Conservation (phyloP, 768 basidiomycete genomes). For the Tricholoma flavovirens region DNA sequence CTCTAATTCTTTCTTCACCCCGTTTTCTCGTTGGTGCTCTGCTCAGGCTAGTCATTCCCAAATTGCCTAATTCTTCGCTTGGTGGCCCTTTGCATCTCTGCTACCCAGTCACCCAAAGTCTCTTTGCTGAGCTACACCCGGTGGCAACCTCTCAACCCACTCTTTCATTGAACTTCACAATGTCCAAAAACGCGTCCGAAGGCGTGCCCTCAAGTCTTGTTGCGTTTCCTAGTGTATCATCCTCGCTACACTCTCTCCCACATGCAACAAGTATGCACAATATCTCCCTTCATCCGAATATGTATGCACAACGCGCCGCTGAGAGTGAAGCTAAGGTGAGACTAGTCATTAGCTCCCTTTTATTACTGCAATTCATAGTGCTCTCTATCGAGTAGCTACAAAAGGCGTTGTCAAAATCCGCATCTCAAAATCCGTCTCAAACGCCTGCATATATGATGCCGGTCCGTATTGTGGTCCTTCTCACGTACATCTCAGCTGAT, state of each 20-base stretch:
- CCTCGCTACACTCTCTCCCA: slow-evolving; percentile 60
- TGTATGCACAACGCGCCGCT: slow-evolving; percentile 62
- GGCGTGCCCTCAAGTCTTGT: slow-evolving; percentile 53
- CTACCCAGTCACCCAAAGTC: slow-evolving; percentile 8
- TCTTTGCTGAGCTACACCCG: slow-evolving; percentile 13
- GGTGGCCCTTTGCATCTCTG: background rate
- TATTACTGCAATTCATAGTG: slow-evolving; percentile 5
- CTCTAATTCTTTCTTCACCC: slow-evolving; percentile 21
- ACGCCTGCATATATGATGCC: slow-evolving; percentile 29
- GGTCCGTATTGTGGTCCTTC: slow-evolving; percentile 23
- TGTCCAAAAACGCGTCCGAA: slow-evolving; percentile 32
- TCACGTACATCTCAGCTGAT: slow-evolving; percentile 5
- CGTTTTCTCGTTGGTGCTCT: slow-evolving; percentile 6
- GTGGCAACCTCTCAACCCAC: slow-evolving; percentile 1
- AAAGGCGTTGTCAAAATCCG: slow-evolving; percentile 56
- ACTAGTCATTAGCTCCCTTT: background rate
- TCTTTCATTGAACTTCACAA: slow-evolving; percentile 18
- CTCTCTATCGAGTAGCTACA: slow-evolving; percentile 38
- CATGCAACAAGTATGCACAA: slow-evolving; percentile 66
- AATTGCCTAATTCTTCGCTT: slow-evolving; percentile 4
- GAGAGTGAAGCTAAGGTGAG: slow-evolving; percentile 74
- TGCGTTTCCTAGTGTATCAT: slow-evolving; percentile 69
- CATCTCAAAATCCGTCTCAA: slow-evolving; percentile 30
- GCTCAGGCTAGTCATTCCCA: slow-evolving; percentile 6
- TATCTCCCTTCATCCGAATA: slow-evolving; percentile 60